Conservation (phyloP, 73 alveolate genomes). For the Paramecium caudatum region DNA sequence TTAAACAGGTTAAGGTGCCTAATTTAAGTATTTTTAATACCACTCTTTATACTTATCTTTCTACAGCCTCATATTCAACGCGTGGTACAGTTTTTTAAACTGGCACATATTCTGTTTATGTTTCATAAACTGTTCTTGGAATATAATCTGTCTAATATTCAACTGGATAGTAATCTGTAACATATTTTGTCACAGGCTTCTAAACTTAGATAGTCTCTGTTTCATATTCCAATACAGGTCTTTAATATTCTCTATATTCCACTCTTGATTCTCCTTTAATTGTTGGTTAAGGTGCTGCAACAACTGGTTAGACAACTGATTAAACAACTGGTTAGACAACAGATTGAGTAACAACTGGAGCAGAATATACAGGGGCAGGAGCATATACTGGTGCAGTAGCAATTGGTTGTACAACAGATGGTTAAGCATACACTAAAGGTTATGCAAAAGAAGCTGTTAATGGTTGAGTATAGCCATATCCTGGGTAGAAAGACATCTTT, state of each 20-base stretch:
- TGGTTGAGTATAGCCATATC: slow-evolving; percentile 20
- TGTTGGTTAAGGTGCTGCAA: slow-evolving; percentile 23
- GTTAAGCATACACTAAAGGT: neutral
- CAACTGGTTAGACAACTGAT: slow-evolving; percentile 58
- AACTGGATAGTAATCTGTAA: slow-evolving; percentile 65
- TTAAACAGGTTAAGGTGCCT: slow-evolving; percentile 19
- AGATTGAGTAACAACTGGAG: slow-evolving; percentile 36
- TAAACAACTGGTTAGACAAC: slow-evolving; percentile 22
- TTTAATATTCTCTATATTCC: slow-evolving; percentile 60
- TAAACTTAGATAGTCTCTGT: slow-evolving; percentile 58
- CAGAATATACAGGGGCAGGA: slow-evolving; percentile 61
- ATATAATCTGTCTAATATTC: slow-evolving; percentile 67
- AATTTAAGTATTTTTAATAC: neutral
- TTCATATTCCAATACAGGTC: slow-evolving; percentile 60
- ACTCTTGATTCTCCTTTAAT: slow-evolving; percentile 71
- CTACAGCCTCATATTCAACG: slow-evolving; percentile 66
- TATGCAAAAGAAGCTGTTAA: slow-evolving; percentile 35
- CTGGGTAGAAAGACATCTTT: slow-evolving; percentile 64
- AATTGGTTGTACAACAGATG: slow-evolving; percentile 40
- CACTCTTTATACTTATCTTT: slow-evolving; percentile 60
- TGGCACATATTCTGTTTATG: slow-evolving; percentile 68
- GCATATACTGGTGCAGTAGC: neutral
- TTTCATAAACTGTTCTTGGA: slow-evolving; percentile 65
- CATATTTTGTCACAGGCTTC: slow-evolving; percentile 51
- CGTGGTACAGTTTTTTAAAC: slow-evolving; percentile 62